Base-by-base conservation (phyloP, 2,329 filamentous ascomycete species). In the Ophiosphaerella korrae region DNA sequence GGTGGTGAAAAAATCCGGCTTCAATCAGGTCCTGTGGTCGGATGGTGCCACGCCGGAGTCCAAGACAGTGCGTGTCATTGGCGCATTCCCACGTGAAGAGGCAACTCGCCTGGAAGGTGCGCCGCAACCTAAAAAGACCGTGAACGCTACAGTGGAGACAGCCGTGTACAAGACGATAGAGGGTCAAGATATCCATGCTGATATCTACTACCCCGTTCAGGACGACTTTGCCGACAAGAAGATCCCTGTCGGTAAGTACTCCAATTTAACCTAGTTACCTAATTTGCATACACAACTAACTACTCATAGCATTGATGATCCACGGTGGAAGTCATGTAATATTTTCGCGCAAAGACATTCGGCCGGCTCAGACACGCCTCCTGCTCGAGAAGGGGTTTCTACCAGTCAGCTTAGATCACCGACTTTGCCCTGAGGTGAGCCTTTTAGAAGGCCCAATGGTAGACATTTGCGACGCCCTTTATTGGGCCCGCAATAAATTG, bases 371-470 rank as follows among this genome's bases (percentile, higher is more conserved):
- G 45, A 75, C 67, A 0, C 44, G 58, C 6, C 45, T 64, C 0
- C 67, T 82, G 0, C 64, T 81, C 0, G 46, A 66, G 0, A 40
- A 57, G 3, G 76, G 78, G 0, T 73, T 82, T 40, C 58, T 82
- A 2, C 78, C 80, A 0, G 63, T 83, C 9, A 80, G 76, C 53
- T 40, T 82, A 0, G 80, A 83, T 55, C 79, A 82, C 52, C 65
- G 79, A 0, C 73, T 83, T 1, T 82, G 80, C 50, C 81, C 80
- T 0, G 78, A 82, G 37, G 66, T 75, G 1, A 75, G 62, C n/a
- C 57, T 83, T 2, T 33, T 69, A 2, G 73, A 79, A 1, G 81
- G 80, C 0, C 72, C 80, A 0, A 76, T 83, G 66, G 52, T 55
- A 1, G 81, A 83, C 55, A 68, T 75, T 0, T 61, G 71, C 14